Conservation (phyloP, 2,329 filamentous ascomycete species). For the Fusarium falciforme region DNA sequence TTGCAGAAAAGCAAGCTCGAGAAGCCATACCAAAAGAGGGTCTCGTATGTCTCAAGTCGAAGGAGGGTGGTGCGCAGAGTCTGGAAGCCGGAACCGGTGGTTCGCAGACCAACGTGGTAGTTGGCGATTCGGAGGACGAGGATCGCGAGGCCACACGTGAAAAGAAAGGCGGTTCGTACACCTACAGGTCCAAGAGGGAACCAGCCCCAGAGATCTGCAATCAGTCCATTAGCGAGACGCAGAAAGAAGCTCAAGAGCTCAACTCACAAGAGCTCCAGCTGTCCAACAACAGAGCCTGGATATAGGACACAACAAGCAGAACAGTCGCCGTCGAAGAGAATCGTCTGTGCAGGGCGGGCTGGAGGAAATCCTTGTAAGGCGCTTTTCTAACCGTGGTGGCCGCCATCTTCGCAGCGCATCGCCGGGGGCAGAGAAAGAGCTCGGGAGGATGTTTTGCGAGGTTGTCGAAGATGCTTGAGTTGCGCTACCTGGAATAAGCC, state of each 20-base stretch:
- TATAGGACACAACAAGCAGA: constrained; percentile 77
- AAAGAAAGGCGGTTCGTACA: constrained; percentile 79
- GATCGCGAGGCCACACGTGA: constrained; percentile 79
- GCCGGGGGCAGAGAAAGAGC: constrained; percentile 44
- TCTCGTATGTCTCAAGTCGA: constrained; percentile 73
- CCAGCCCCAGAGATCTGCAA: constrained; percentile 83
- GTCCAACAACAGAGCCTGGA: constrained; percentile 76
- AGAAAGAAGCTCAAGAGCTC: not conserved
- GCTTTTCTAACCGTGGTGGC: constrained; percentile 65
- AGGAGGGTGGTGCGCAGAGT: constrained; percentile 70
- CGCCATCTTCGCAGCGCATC: constrained; percentile 64
- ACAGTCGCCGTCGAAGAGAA: constrained; percentile 83
- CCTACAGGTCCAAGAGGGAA: constrained; percentile 83
- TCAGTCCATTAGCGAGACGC: constrained; percentile 4
- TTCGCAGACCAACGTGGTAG: constrained; percentile 80
- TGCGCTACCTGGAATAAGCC: constrained; percentile 22
- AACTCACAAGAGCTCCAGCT: constrained; percentile 75
- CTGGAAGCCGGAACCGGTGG: constrained; percentile 74
- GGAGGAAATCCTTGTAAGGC: constrained; percentile 89
- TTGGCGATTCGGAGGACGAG: constrained; percentile 89
- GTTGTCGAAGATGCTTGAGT: constrained; percentile 25
- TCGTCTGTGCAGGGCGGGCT: constrained; percentile 85
- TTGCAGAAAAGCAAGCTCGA: constrained; percentile 85
- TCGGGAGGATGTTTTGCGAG: constrained; percentile 27
- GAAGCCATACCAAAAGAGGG: constrained; percentile 78